Percentiles rank a stretch among this genome's conserved stretches.
These are phyloP conservation scores for Podochytrium sp. DNA, from an alignment of 192 early-diverging fungal species.

Conservation along the genomic window DNA sequence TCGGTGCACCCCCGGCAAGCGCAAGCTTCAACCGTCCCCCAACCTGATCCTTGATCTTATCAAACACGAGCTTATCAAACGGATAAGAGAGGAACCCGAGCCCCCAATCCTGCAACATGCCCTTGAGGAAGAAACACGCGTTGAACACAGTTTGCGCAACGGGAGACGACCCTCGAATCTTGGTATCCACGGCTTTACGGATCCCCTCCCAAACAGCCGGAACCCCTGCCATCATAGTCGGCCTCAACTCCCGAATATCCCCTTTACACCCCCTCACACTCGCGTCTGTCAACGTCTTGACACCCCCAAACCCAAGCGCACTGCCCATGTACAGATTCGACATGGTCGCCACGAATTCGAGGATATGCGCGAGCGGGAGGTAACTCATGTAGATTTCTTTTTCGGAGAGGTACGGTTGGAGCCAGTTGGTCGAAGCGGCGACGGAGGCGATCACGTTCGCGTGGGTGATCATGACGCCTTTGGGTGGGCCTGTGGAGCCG, in stretches of 20 bases:
- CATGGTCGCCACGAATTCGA: slow-evolving; percentile 75
- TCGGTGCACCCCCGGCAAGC: slow-evolving; percentile 88
- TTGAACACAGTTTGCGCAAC: slow-evolving; percentile 72
- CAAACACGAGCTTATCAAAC: slow-evolving; percentile 86
- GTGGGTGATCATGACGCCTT: slow-evolving; percentile 87
- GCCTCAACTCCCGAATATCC: slow-evolving; percentile 69
- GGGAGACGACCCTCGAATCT: slow-evolving; percentile 58
- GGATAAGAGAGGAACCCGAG: slow-evolving; percentile 66
- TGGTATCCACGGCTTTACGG: slow-evolving; percentile 79
- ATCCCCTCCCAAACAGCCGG: slow-evolving; percentile 82
- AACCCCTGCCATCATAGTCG: slow-evolving; percentile 73
- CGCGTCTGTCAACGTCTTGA: slow-evolving; percentile 69
- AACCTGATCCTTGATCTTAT: slow-evolving; percentile 78
- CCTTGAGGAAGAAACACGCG: slow-evolving; percentile 74
- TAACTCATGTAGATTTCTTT: slow-evolving; percentile 65
- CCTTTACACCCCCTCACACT: slow-evolving; percentile 65
- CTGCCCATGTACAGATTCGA: neutral
- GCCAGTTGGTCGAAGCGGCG: neutral
- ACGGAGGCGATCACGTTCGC: slow-evolving; percentile 76
- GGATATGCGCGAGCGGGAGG: slow-evolving; percentile 86
- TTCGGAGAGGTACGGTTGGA: neutral
- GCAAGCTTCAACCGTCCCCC: slow-evolving; percentile 85
- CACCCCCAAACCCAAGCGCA: slow-evolving; percentile 67
- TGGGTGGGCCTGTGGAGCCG: slow-evolving; percentile 81
- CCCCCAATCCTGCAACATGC: slow-evolving; percentile 59